Percentiles rank a stretch among this genome's conserved stretches.
Conservation (phyloP, 495 filamentous ascomycete species). For the Usnea hakonensis region DNA sequence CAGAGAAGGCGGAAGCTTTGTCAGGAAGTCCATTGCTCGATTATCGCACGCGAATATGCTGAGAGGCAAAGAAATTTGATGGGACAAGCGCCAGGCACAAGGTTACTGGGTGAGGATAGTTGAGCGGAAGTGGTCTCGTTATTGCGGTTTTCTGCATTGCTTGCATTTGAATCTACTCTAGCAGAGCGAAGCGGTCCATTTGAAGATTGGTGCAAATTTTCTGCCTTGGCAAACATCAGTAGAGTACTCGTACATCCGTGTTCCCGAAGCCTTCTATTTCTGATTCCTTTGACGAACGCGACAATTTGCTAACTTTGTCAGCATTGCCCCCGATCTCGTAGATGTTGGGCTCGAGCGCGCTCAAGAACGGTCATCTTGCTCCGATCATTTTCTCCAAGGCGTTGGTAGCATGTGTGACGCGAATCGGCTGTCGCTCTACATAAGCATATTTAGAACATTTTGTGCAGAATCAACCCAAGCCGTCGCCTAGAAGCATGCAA, state of each 20-base stretch:
- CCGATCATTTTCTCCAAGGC: background rate
- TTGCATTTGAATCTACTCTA: background rate
- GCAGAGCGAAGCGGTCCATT: background rate
- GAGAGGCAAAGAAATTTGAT: conserved; percentile 27
- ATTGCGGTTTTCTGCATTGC: background rate
- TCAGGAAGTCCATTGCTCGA: conserved; percentile 69
- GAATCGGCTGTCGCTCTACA: background rate
- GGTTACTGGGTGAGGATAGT: background rate
- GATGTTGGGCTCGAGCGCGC: background rate
- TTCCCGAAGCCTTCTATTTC: no score
- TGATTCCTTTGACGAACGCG: background rate
- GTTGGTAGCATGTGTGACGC: background rate
- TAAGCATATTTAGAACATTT: background rate
- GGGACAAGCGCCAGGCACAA: conserved; percentile 15
- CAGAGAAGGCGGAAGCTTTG: conserved; percentile 72
- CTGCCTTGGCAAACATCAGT: background rate
- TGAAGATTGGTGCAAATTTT: background rate
- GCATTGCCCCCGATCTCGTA: background rate
- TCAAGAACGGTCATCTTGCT: background rate
- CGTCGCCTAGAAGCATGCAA: background rate
- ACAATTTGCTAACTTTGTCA: background rate
- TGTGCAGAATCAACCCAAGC: background rate
- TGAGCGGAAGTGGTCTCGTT: background rate
- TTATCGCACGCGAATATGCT: conserved; percentile 69
- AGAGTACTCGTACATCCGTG: no score